Percentiles rank a stretch among this genome's conserved stretches.
Conservation (phyloP, 2,329 filamentous ascomycete species). For the Sporothrix mexicana region DNA sequence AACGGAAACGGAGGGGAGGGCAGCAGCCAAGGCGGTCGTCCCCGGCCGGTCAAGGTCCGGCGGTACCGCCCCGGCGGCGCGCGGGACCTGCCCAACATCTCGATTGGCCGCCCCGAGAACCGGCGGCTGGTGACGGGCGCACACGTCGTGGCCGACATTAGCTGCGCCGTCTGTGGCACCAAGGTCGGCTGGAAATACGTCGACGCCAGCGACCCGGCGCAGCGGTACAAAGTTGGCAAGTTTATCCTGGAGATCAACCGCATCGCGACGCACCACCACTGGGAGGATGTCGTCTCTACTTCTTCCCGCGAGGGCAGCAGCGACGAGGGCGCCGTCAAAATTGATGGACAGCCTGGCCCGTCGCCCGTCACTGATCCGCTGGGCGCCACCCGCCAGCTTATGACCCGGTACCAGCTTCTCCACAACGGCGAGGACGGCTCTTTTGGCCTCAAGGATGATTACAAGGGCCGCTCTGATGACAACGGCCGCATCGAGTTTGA, state of each 20-base stretch:
- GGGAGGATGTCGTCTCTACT: constrained; percentile 54
- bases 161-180: constrained; percentile 59
- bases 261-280: constrained; percentile 58
- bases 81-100: constrained; percentile 58
- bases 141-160: constrained; percentile 69
- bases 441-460: constrained; percentile 26
- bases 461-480: neutral
- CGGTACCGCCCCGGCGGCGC: neutral
- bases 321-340: neutral
- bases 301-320: constrained; percentile 29
- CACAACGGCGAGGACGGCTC: neutral
- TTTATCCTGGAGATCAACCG: constrained; percentile 69
- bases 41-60: neutral
- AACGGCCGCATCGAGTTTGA: constrained; percentile 56
- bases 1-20: neutral
- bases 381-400: neutral
- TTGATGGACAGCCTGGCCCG: neutral
- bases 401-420: constrained; percentile 1
- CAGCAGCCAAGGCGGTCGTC: neutral
- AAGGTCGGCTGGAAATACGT: constrained; percentile 73
- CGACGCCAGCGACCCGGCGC: constrained; percentile 62
- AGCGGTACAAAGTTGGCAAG: constrained; percentile 72
- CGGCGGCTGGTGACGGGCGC: constrained; percentile 66
- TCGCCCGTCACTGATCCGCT: neutral
- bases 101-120: constrained; percentile 59